Conservation (phyloP, 2,329 filamentous ascomycete genomes). For the Penicillium sp. region DNA sequence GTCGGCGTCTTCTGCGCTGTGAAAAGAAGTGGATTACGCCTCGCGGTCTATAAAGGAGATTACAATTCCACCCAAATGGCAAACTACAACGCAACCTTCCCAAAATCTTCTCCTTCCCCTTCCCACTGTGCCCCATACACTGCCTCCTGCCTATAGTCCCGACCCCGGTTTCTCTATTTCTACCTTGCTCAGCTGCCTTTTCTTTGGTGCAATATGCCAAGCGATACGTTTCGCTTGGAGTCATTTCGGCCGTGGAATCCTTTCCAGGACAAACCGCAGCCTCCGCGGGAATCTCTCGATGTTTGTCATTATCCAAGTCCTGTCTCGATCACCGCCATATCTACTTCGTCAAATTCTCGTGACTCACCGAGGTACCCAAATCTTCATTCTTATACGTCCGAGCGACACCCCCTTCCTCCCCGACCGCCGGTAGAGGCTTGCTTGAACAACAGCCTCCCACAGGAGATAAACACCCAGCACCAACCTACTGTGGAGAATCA, state of each 20-base stretch:
- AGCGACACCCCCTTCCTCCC: constrained; percentile 11
- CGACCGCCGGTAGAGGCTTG: constrained; percentile 11
- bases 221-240: constrained; percentile 10
- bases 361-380: constrained; percentile 1
- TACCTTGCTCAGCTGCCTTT: background rate
- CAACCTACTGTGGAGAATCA: constrained; percentile 1
- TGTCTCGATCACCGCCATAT: constrained; percentile 8
- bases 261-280: constrained; percentile 4
- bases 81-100: background rate
- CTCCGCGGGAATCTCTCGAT: constrained; percentile 3
- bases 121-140: background rate
- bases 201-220: constrained; percentile 6
- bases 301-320: constrained; percentile 12
- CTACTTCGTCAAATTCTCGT: constrained; percentile 5
- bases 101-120: background rate
- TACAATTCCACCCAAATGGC: background rate
- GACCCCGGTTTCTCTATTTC: background rate
- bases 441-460: constrained; percentile 4
- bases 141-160: background rate
- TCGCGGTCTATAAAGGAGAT: background rate
- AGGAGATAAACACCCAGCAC: constrained; percentile 1
- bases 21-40: background rate
- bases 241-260: constrained; percentile 14
- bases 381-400: background rate
- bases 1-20: background rate